These are phyloP conservation scores for Annulohypoxylon bovei DNA, from an alignment of 495 filamentous ascomycete species.

Conservation along the genomic window DNA sequence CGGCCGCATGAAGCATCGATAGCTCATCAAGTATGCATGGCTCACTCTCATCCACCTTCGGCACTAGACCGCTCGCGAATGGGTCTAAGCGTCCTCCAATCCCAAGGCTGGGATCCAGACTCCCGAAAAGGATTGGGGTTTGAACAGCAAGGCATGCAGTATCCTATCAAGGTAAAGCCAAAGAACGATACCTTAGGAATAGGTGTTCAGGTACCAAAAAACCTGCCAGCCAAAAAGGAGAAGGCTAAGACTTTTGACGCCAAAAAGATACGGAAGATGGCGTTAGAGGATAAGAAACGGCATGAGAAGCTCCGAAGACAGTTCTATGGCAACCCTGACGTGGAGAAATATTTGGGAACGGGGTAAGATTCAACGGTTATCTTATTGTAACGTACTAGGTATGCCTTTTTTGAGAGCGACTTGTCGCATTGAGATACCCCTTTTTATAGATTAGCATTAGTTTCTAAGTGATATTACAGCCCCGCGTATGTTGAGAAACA, in stretches of 20 bases:
- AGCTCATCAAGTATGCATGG: slow-evolving; percentile 82
- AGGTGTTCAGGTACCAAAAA: slow-evolving; percentile 61
- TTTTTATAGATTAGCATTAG: slow-evolving; percentile 8
- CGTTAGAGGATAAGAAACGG: slow-evolving; percentile 68
- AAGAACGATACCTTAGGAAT: slow-evolving; percentile 82
- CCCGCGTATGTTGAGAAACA: background rate
- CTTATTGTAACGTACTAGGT: slow-evolving; percentile 2
- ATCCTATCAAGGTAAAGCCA: slow-evolving; percentile 75
- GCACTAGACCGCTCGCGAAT: slow-evolving; percentile 79
- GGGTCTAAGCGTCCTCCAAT: slow-evolving; percentile 77
- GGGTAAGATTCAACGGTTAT: slow-evolving; percentile 33
- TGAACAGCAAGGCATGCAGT: slow-evolving; percentile 74
- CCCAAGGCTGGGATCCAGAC: slow-evolving; percentile 91
- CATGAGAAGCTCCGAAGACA: slow-evolving; percentile 69
- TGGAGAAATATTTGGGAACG: slow-evolving; percentile 75
- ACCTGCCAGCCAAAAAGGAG: slow-evolving; percentile 54
- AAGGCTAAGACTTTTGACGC: slow-evolving; percentile 72
- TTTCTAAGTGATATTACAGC: background rate
- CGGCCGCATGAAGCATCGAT: slow-evolving; percentile 74
- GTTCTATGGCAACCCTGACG: slow-evolving; percentile 75
- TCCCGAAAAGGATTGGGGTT: slow-evolving; percentile 76
- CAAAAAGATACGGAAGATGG: slow-evolving; percentile 70
- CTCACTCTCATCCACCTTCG: slow-evolving; percentile 86
- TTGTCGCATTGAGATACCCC: slow-evolving; percentile 35
- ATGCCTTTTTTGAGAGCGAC: slow-evolving; percentile 20